These are phyloP conservation scores for Raffaelea ambrosiae DNA, from an alignment of 2,329 filamentous ascomycete species.

Conservation along the genomic window DNA sequence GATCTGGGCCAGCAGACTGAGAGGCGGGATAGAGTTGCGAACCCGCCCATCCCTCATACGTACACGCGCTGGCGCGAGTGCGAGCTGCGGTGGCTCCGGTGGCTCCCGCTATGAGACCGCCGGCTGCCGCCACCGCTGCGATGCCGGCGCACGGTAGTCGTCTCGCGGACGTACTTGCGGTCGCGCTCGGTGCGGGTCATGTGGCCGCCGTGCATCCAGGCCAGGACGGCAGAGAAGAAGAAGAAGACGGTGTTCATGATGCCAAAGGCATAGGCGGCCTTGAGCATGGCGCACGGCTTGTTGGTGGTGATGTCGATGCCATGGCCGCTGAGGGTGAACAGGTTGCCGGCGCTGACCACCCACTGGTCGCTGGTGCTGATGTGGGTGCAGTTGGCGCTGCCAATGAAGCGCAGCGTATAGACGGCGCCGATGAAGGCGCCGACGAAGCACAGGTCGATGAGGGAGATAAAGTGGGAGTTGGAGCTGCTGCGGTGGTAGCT, in stretches of 20 bases:
- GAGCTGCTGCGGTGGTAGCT: slow-evolving; percentile 53
- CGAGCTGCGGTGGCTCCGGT: slow-evolving; percentile 30
- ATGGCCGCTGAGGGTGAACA: slow-evolving; percentile 46
- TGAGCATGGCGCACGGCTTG: slow-evolving; percentile 86
- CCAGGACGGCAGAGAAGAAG: slow-evolving; percentile 65
- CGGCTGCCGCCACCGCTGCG: slow-evolving; percentile 24
- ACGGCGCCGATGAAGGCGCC: slow-evolving; percentile 57
- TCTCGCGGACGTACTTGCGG: slow-evolving; percentile 40
- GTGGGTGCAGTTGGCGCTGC: slow-evolving; percentile 57
- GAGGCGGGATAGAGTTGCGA: too few species aligned
- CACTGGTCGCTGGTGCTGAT: slow-evolving; percentile 42
- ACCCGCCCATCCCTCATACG: slow-evolving; percentile 23
- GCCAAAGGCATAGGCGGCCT: slow-evolving; percentile 78
- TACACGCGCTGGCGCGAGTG: slow-evolving; percentile 45
- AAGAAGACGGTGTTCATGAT: slow-evolving; percentile 86
- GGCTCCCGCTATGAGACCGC: slow-evolving; percentile 31
- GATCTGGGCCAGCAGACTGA: too few species aligned
- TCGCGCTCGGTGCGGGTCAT: slow-evolving; percentile 32
- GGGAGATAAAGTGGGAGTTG: slow-evolving; percentile 52
- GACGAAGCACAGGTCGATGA: slow-evolving; percentile 53
- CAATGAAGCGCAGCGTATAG: slow-evolving; percentile 50
- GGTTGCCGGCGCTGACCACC: slow-evolving; percentile 51
- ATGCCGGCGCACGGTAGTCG: slow-evolving; percentile 32
- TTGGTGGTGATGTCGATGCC: slow-evolving; percentile 47
- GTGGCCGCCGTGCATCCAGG: slow-evolving; percentile 46